A percentile compares a stretch with the other conserved stretches of the same genome.
Conservation (phyloP, 768 basidiomycete species). For the Tricholoma sp. region DNA sequence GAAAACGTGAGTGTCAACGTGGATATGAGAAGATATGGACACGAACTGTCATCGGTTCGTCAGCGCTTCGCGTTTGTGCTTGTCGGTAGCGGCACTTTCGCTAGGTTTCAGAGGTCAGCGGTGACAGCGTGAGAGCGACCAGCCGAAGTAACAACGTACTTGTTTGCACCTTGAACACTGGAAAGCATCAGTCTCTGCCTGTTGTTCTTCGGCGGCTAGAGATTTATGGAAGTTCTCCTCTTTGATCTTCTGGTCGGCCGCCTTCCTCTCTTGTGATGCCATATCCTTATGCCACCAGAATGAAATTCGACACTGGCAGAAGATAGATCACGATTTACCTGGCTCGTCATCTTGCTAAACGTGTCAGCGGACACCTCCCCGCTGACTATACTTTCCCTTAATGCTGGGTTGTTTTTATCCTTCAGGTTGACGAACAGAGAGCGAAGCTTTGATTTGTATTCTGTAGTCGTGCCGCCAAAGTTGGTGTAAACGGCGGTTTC, state of each 20-base stretch:
- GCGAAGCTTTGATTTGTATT: constrained; percentile 79
- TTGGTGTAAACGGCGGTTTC: constrained; percentile 61
- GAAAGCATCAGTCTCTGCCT: constrained; percentile 98
- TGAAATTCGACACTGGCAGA: background rate
- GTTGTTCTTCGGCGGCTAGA: constrained; percentile 80
- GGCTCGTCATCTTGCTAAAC: constrained; percentile 77
- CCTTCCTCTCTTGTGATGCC: constrained; percentile 90
- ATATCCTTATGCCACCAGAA: constrained; percentile 62
- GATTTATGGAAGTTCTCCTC: constrained; percentile 89
- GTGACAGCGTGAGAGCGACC: background rate
- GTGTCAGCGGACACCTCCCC: constrained; percentile 69
- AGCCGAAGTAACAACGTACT: constrained; percentile 28
- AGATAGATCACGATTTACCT: constrained; percentile 39
- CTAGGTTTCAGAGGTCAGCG: constrained; percentile 26
- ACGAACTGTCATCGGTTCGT: constrained; percentile 96
- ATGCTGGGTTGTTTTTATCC: constrained; percentile 86
- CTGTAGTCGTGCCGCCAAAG: constrained; percentile 35
- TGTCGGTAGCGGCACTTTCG: constrained; percentile 90
- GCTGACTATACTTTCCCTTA: constrained; percentile 81
- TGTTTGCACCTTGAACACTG: constrained; percentile 95
- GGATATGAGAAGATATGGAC: background rate
- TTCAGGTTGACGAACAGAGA: constrained; percentile 91
- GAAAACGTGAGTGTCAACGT: background rate
- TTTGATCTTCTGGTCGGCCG: constrained; percentile 75
- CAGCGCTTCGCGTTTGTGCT: constrained; percentile 95